phyloP scores from a whole-genome alignment of 2,329 filamentous ascomycete species.

The Blastomyces silverae region DNA sequence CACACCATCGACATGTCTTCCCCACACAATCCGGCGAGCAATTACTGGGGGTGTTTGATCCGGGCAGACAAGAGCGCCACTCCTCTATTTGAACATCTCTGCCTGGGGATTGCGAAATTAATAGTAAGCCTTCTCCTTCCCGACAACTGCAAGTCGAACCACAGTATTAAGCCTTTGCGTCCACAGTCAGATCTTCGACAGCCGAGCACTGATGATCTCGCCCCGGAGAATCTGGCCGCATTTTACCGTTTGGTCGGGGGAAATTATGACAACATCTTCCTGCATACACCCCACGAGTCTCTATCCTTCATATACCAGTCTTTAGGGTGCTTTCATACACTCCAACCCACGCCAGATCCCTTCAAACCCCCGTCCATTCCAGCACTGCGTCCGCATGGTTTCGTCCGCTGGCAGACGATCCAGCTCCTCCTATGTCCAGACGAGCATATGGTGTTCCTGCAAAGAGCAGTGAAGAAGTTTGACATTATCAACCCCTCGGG shows the following conservation, averaged over 20 bases:
- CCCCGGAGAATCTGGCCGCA: constrained; percentile 63
- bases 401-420: constrained; percentile 88
- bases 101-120: constrained; percentile 60
- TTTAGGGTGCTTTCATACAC: constrained; percentile 79
- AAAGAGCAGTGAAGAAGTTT: constrained; percentile 72
- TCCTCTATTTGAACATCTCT: constrained; percentile 58
- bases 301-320: constrained; percentile 91
- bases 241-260: constrained; percentile 71
- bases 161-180: constrained; percentile 7
- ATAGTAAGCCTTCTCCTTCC: constrained; percentile 53
- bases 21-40: constrained; percentile 23
- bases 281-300: constrained; percentile 62
- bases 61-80: constrained; percentile 61
- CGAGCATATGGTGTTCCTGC: constrained; percentile 77
- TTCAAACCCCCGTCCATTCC: constrained; percentile 73
- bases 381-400: constrained; percentile 73
- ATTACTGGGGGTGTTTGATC: constrained; percentile 58
- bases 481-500: constrained; percentile 65
- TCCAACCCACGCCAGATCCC: constrained; percentile 64
- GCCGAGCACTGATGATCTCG: constrained; percentile 38
- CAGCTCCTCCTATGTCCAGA: constrained; percentile 82
- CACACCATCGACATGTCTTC: constrained; percentile 19
- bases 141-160: constrained; percentile 8
- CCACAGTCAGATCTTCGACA: constrained; percentile 20
- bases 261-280: constrained; percentile 72